Percentiles rank a stretch among this genome's conserved stretches.
These are phyloP conservation scores for Colletotrichum euphorbiae DNA, from an alignment of 2,329 filamentous ascomycete species.

Conservation along the genomic window DNA sequence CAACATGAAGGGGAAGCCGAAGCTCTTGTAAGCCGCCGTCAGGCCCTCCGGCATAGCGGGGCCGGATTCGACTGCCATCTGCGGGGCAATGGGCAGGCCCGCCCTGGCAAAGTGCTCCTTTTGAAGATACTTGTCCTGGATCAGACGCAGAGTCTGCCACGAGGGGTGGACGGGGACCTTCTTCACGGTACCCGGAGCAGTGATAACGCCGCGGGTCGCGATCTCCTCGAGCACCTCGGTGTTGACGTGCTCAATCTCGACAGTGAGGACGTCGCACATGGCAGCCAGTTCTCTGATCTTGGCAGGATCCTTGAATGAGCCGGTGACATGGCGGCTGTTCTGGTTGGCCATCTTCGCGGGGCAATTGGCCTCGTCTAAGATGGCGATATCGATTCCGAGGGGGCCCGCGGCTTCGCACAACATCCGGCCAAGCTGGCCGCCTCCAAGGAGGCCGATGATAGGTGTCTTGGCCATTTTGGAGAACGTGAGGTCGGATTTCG, in stretches of 20 bases:
- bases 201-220: slow-evolving; percentile 70
- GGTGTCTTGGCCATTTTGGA: slow-evolving; percentile 48
- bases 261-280: slow-evolving; percentile 83
- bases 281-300: slow-evolving; percentile 84
- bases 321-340: slow-evolving; percentile 79
- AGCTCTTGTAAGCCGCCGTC: slow-evolving; percentile 68
- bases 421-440: slow-evolving; percentile 91
- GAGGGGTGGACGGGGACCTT: slow-evolving; percentile 79
- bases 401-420: slow-evolving; percentile 83
- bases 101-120: slow-evolving; percentile 80
- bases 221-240: slow-evolving; percentile 91
- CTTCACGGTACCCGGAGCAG: slow-evolving; percentile 56
- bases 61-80: slow-evolving; percentile 69
- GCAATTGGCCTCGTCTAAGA: slow-evolving; percentile 80
- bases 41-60: slow-evolving; percentile 71
- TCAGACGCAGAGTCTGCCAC: slow-evolving; percentile 86
- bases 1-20: slow-evolving; percentile 90
- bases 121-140: slow-evolving; percentile 94
- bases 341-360: slow-evolving; percentile 89
- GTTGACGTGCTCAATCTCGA: slow-evolving; percentile 96
- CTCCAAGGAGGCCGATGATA: slow-evolving; percentile 66
- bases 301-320: slow-evolving; percentile 86
- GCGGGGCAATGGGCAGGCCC: slow-evolving; percentile 78
- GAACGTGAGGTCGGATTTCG: background rate
- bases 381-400: slow-evolving; percentile 81